These are phyloP conservation scores for Cercospora sp. DNA, from an alignment of 2,329 filamentous ascomycete species.

Conservation along the genomic window DNA sequence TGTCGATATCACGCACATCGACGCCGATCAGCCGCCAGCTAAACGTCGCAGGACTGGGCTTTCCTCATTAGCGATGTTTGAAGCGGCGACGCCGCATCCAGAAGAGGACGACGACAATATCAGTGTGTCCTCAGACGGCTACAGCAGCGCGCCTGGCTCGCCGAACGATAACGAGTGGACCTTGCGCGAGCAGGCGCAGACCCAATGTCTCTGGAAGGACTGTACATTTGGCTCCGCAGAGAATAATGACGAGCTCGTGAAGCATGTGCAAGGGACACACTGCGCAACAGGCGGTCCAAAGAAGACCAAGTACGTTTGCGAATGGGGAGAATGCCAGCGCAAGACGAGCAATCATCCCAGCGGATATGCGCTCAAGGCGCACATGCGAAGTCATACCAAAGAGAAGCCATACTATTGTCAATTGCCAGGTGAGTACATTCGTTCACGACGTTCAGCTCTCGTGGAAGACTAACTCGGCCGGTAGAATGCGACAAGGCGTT, in stretches of 20 bases:
- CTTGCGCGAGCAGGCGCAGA: slow-evolving; percentile 44
- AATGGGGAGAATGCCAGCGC: slow-evolving; percentile 85
- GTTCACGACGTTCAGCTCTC: not conserved
- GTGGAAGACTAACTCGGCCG: slow-evolving; percentile 16
- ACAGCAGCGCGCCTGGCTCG: slow-evolving; percentile 67
- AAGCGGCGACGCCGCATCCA: slow-evolving; percentile 30
- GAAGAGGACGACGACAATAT: slow-evolving; percentile 56
- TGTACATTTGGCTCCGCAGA: slow-evolving; percentile 50
- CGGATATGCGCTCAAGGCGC: slow-evolving; percentile 91
- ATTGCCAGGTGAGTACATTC: slow-evolving; percentile 69
- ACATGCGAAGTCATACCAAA: slow-evolving; percentile 95
- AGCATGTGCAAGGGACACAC: slow-evolving; percentile 76
- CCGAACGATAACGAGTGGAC: slow-evolving; percentile 48
- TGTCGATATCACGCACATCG: slow-evolving; percentile 42
- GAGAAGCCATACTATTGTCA: slow-evolving; percentile 99
- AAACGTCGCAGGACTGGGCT: slow-evolving; percentile 44
- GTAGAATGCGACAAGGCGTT: slow-evolving; percentile 96
- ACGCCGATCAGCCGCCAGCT: slow-evolving; percentile 37
- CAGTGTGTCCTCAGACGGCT: slow-evolving; percentile 78
- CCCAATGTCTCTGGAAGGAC: slow-evolving; percentile 53
- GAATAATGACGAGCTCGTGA: slow-evolving; percentile 55
- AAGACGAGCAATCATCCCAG: slow-evolving; percentile 92
- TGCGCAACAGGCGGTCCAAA: slow-evolving; percentile 69
- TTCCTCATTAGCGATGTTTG: slow-evolving; percentile 26
- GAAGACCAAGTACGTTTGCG: slow-evolving; percentile 97